Evolutionary conservation across 306 rosid species (phyloP), one percentile per base, ranked within the genome.

Genomic region (Glycyrrhiza uralensis): DNA sequence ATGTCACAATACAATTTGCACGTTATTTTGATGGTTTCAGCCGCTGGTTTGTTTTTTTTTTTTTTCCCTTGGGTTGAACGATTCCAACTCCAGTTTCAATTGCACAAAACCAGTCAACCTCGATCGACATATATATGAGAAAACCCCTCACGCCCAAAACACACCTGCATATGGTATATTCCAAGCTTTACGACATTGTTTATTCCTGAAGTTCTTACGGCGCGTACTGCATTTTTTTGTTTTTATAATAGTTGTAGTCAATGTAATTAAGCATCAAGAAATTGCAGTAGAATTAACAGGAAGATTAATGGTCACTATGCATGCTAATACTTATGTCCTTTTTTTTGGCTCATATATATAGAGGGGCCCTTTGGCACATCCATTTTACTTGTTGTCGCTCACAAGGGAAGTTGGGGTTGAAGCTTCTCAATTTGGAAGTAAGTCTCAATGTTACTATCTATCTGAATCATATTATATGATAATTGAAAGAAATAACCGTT

Each of bases 91-190:
- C n/a, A 58, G 52, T 30, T 61, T 72, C 63, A 41, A 50, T 65
- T 84, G 64, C 71, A 54, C 65, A 38, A 54, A 83, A 56, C 7
- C 29, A 79, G 73, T 75, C 86, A 83, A 78, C 15, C 67, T 60
- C 11, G 51, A 41, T n/a, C n/a, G 29, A 72, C 59, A 14, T 29
- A 2, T 26, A 26, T 13, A 15, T 15, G 29, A 56, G 5, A 51
- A 55, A 18, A 20, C 50, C 42, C 51, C 52, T 8, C 44, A 18
- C 62, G 42, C 46, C 62, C 3, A 4, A 35, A 5, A 66, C 1
- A 61, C 52, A 58, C 9, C 39, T 33, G 9, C 57, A 63, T 38
- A 57, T 52, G 63, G 70, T 35, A 82, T 67, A 66, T 77, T 4
- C 69, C 82, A 7, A 66, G 2, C 13, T 42, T 47, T 33, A 4